These are phyloP conservation scores for Sclerotinia spermophila DNA, from an alignment of 2,329 filamentous ascomycete species.

Conservation along the genomic window DNA sequence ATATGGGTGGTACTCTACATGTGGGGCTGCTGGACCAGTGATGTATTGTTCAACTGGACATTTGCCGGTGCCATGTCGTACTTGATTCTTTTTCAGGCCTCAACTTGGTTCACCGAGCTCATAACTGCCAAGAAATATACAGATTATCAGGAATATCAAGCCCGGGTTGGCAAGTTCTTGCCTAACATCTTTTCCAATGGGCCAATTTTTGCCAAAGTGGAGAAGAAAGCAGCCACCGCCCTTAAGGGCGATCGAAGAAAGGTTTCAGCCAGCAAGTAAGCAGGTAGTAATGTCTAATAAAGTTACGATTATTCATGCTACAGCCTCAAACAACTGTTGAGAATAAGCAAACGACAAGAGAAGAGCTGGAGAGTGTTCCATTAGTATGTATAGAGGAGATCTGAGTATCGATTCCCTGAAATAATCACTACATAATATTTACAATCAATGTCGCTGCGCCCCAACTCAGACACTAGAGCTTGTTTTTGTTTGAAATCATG, in stretches of 20 bases:
- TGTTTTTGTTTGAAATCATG: neutral
- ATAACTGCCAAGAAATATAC: conserved; percentile 81
- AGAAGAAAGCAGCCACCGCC: conserved; percentile 10
- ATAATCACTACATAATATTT: neutral
- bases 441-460: neutral
- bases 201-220: neutral
- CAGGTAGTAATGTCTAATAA: conserved; percentile 1
- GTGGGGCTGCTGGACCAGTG: conserved; percentile 76
- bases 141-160: conserved; percentile 82
- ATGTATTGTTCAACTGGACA: conserved; percentile 74
- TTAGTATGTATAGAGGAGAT: neutral
- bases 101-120: conserved; percentile 80
- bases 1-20: conserved; percentile 87
- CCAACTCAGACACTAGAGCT: neutral
- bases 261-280: neutral
- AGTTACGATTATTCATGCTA: neutral
- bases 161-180: conserved; percentile 77
- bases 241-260: neutral
- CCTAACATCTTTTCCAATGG: conserved; percentile 45
- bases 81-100: conserved; percentile 80
- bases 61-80: conserved; percentile 65
- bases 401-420: neutral
- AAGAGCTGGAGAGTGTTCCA: neutral
- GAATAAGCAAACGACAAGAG: neutral
- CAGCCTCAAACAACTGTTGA: neutral